A percentile compares a stretch with the other conserved stretches of the same genome.
Conservation (phyloP, 257 asterid species). For the Lycium ferocissimum region DNA sequence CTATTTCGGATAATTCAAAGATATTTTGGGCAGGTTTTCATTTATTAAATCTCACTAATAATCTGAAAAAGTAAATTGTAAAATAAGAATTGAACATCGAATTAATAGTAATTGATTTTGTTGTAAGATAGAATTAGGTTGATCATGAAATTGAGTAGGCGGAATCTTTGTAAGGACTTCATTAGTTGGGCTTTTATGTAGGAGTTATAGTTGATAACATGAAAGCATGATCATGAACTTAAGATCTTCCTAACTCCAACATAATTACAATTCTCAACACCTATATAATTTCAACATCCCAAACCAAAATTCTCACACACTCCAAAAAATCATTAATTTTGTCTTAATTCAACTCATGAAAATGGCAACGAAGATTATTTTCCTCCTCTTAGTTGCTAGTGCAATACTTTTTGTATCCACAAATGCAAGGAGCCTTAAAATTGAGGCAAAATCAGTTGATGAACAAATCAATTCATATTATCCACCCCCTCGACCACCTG, state of each 20-base stretch:
- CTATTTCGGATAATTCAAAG: not conserved
- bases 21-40: not conserved
- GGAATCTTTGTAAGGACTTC: not conserved
- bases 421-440: not conserved
- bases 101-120: not conserved
- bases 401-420: not conserved
- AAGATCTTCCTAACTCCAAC: not conserved
- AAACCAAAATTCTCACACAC: not conserved
- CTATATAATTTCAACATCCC: constrained; percentile 6
- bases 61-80: not conserved
- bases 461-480: not conserved
- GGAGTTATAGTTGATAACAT: not conserved
- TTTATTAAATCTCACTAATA: not conserved
- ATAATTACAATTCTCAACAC: not conserved
- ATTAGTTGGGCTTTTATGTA: not conserved
- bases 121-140: not conserved
- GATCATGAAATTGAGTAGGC: constrained; percentile 13
- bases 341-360: not conserved
- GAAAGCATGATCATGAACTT: constrained; percentile 7
- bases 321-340: not conserved
- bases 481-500: not conserved
- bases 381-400: constrained; percentile 9
- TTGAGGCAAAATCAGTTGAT: not conserved
- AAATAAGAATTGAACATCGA: not conserved
- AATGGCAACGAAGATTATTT: not conserved